A percentile compares a stretch with the other conserved stretches of the same genome.
Evolutionary conservation across 73 alveolate genomes (phyloP).

Genomic region (Halteria grandinella): DNA sequence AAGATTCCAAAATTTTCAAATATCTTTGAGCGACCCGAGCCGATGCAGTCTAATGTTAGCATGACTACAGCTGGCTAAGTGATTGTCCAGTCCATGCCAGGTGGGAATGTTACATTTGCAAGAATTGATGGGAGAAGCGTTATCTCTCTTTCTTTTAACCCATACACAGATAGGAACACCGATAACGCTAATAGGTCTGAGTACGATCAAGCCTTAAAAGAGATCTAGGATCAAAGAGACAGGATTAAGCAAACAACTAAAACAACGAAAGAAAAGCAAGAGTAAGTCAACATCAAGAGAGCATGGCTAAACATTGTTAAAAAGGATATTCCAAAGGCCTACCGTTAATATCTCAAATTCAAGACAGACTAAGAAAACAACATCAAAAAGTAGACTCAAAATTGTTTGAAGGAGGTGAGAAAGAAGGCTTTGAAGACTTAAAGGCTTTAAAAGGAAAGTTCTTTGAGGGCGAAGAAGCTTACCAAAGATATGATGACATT

Average conservation of each 20-base stretch:
- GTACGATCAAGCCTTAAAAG: slow-evolving; percentile 67
- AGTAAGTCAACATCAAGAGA: slow-evolving; percentile 64
- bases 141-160: slow-evolving; percentile 63
- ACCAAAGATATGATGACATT: slow-evolving; percentile 90
- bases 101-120: slow-evolving; percentile 32
- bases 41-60: no score
- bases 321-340: slow-evolving; percentile 90
- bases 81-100: not conserved
- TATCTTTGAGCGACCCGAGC: slow-evolving; percentile 59
- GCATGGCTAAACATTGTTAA: slow-evolving; percentile 85
- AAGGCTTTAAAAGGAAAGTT: slow-evolving; percentile 88
- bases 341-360: slow-evolving; percentile 76
- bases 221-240: slow-evolving; percentile 75
- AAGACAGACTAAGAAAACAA: slow-evolving; percentile 90
- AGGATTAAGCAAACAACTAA: slow-evolving; percentile 73
- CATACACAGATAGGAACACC: slow-evolving; percentile 21
- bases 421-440: slow-evolving; percentile 89
- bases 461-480: slow-evolving; percentile 89
- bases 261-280: slow-evolving; percentile 75
- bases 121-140: slow-evolving; percentile 65
- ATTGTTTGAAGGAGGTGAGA: slow-evolving; percentile 91
- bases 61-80: slow-evolving; percentile 31
- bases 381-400: slow-evolving; percentile 83
- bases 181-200: slow-evolving; percentile 29
- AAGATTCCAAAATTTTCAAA: slow-evolving; percentile 59